Percentiles rank a stretch among this genome's conserved stretches.
phyloP scores from a whole-genome alignment of 495 filamentous ascomycete genomes.

The Trichoderma virens region DNA sequence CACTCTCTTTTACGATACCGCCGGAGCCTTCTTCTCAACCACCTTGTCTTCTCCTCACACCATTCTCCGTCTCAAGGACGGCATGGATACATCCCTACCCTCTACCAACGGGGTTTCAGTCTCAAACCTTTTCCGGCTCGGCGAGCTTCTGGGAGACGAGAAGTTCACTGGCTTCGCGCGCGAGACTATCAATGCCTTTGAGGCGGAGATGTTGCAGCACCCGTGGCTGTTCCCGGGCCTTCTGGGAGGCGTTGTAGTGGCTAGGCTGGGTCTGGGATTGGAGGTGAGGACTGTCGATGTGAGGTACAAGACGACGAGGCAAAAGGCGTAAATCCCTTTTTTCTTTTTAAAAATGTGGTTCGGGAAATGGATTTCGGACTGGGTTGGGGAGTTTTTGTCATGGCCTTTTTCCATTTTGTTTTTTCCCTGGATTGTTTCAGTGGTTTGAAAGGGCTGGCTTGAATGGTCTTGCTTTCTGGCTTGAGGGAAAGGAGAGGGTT shows the following conservation, averaged over 20 bases:
- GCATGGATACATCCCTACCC: slow-evolving; percentile 84
- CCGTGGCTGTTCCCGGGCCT: slow-evolving; percentile 81
- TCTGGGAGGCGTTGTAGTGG: slow-evolving; percentile 64
- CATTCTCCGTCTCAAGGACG: slow-evolving; percentile 84
- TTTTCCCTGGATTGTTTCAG: background rate
- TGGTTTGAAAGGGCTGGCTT: background rate
- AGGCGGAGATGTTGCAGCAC: slow-evolving; percentile 84
- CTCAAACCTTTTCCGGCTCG: slow-evolving; percentile 74
- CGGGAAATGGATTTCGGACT: background rate
- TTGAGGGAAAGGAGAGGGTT: no score
- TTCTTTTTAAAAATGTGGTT: background rate
- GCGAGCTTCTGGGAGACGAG: slow-evolving; percentile 59
- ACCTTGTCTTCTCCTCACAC: slow-evolving; percentile 56
- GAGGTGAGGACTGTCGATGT: background rate
- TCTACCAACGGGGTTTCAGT: slow-evolving; percentile 81
- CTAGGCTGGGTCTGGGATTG: slow-evolving; percentile 34
- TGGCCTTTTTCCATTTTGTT: background rate
- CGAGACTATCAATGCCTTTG: slow-evolving; percentile 74
- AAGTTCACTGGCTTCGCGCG: slow-evolving; percentile 56
- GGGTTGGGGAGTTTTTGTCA: background rate
- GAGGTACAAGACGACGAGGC: slow-evolving; percentile 1
- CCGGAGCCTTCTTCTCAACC: slow-evolving; percentile 84
- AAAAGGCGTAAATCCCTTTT: slow-evolving; percentile 7
- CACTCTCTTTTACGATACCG: slow-evolving; percentile 55
- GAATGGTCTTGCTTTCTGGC: background rate